Base-by-base conservation (phyloP, 257 asterid species). In the Handroanthus guayacan region DNA sequence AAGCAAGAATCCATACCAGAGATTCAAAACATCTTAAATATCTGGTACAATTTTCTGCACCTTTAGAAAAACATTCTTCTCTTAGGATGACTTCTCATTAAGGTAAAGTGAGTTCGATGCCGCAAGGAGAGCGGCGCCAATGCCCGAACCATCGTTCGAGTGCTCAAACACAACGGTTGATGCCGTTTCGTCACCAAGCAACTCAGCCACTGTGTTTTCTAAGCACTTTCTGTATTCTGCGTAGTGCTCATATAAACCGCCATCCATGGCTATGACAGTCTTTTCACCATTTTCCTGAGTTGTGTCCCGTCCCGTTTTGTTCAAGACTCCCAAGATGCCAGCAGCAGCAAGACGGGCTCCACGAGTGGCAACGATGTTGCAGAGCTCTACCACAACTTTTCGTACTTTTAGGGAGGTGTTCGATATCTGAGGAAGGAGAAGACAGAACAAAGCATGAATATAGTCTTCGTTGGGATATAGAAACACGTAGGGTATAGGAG, bases 341-440 rank as follows among this genome's bases (percentile, higher is more conserved):
- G 97, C 88, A 0, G 97, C 97, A 0, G 97, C 96, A 4, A 92
- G 89, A 5, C 98, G 96, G 70, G 97, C 94, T 44, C 97, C 98
- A 57, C 98, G 92, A 0, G 92, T 86, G 11, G 97, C 87, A n/a
- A 92, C 70, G 3, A 94, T 90, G 84, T 87, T 85, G 85, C 97
- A 84, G 67, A 94, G 90, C 86, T 87, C 88, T 37, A 94, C 83
- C 61, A 92, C 90, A 0, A 85, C 82, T 82, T 82, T 87, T 78
- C 97, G 85, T 13, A 69, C 81, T 77, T 89, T 89, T 68, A 92
- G 18, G 77, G 97, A 84, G 65, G 94, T 85, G 54, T 68, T 86
- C 5, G 94, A 58, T 76, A 92, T 82, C 98, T 94, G 86, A 60
- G 67, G 70, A 4, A 18, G 45, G 45, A 7, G 41, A 50, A 48